Base-by-base conservation (phyloP, 1,284 basidiomycete species). In the Coriolopsis trogii region DNA sequence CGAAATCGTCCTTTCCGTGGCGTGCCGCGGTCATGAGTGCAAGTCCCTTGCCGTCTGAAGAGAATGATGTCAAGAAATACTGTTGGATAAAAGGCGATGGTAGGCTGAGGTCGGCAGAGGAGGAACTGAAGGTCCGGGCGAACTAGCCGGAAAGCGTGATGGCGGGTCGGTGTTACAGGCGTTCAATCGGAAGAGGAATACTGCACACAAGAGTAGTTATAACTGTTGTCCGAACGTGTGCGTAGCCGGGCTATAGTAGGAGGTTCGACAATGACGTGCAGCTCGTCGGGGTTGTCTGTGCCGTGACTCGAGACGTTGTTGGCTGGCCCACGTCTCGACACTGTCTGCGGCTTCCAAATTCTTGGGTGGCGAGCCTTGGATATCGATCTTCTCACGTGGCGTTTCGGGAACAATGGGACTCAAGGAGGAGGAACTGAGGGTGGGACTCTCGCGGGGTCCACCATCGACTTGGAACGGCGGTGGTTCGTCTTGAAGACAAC, bases 81-180 rank as follows among this genome's bases (percentile, higher is more conserved):
- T 65, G 61, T 53, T 80, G 79, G 6, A 81, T 75, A 53, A 89
- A 72, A 48, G 87, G 69, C 12, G 73, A 63, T 2, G 85, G 84
- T 0, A 90, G 77, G 2, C 84, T 80, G 13, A 91, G 78, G 71
- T 91, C 88, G 5, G 82, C 82, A 1, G 84, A 76, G 5, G 87
- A 89, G 3, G 80, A 67, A 62, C 76, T 81, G 66, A 90, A 87
- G 0, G 85, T 84, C 67, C 89, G 87, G 0, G 84, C 81, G 68
- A 91, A 80, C 88, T 88, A 90, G 59, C 88, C 88, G 0, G 85
- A 84, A 39, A 89, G 0, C 88, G 77, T 10, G 84, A 82, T 20
- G 81, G 77, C 16, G 83, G 68, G 68, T 82, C 81, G 57, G 73
- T 67, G 60, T 81, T 42, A 36, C 74, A 72, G 18, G 71, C 53